Evolutionary conservation across 345 rosid genomes (phyloP).

Genomic region (Schrenkiella parvula): DNA sequence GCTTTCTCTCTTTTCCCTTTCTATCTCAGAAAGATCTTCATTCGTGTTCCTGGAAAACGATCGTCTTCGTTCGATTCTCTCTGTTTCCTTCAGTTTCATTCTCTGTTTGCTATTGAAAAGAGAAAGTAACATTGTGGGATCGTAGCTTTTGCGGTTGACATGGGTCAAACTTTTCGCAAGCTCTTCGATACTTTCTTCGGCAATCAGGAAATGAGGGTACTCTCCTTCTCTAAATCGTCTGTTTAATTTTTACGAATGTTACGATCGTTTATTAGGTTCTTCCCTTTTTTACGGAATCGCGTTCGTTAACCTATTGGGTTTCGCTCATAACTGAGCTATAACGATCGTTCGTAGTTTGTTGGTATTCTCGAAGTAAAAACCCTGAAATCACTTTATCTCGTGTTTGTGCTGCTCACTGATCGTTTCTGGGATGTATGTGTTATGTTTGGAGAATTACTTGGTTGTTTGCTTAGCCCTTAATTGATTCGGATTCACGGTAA

Average conservation of each 20-base stretch:
- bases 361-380: neutral
- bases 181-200: conserved; percentile 90
- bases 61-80: conserved; percentile 4
- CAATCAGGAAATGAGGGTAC: conserved; percentile 87
- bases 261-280: neutral
- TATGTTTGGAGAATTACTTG: neutral
- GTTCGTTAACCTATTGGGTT: neutral
- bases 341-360: neutral
- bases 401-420: neutral
- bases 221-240: conserved; percentile 11
- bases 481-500: neutral
- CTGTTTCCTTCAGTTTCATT: neutral
- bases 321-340: neutral
- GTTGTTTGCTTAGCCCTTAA: neutral
- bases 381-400: neutral
- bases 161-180: conserved; percentile 91
- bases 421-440: neutral
- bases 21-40: neutral
- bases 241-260: neutral
- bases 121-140: neutral
- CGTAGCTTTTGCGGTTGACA: conserved; percentile 19
- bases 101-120: neutral
- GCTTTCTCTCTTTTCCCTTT: no score
- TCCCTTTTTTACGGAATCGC: neutral
- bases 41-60: neutral